A percentile compares a stretch with the other conserved stretches of the same genome.
Evolutionary conservation across 208 protist species (phyloP).

Genomic region (Leishmania tarentolae): DNA sequence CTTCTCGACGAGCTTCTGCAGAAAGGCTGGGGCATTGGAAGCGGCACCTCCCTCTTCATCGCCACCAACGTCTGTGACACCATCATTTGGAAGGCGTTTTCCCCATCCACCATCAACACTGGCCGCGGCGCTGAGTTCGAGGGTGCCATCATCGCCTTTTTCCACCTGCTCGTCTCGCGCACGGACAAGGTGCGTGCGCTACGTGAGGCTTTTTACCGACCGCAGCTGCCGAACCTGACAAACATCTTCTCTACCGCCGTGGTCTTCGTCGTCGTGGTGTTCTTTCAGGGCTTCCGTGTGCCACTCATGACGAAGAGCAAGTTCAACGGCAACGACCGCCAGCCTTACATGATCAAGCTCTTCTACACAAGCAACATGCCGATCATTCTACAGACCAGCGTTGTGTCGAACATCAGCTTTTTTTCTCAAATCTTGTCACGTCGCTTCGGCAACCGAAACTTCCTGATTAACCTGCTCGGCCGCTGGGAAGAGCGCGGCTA

Average conservation of each 20-base stretch:
- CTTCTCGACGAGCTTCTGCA: constrained; percentile 99
- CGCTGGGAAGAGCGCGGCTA: constrained; percentile 94
- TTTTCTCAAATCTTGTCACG: constrained; percentile 99
- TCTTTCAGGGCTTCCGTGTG: constrained; percentile 99
- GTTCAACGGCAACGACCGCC: constrained; percentile 71
- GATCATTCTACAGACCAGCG: constrained; percentile 99
- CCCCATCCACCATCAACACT: constrained; percentile 98
- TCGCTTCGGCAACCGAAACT: constrained; percentile 96
- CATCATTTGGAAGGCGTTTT: constrained; percentile 99
- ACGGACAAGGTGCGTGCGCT: constrained; percentile 98
- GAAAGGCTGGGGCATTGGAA: constrained; percentile 99
- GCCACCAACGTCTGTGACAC: constrained; percentile 99
- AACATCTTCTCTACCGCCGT: constrained; percentile 99
- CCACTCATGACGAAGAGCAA: constrained; percentile 93
- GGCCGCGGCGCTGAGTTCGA: constrained; percentile 99
- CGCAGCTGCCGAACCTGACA: constrained; percentile 99
- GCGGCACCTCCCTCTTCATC: constrained; percentile 99
- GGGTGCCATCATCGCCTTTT: constrained; percentile 99
- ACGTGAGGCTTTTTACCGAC: constrained; percentile 99
- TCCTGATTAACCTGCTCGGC: constrained; percentile 98
- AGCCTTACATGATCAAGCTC: constrained; percentile 99
- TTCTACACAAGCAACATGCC: constrained; percentile 99
- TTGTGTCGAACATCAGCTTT: constrained; percentile 99
- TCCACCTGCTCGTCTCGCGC: constrained; percentile 97
- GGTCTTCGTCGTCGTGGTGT: constrained; percentile 99